These are phyloP conservation scores for Monilinia fructigena DNA, from an alignment of 2,329 filamentous ascomycete species.

Conservation along the genomic window DNA sequence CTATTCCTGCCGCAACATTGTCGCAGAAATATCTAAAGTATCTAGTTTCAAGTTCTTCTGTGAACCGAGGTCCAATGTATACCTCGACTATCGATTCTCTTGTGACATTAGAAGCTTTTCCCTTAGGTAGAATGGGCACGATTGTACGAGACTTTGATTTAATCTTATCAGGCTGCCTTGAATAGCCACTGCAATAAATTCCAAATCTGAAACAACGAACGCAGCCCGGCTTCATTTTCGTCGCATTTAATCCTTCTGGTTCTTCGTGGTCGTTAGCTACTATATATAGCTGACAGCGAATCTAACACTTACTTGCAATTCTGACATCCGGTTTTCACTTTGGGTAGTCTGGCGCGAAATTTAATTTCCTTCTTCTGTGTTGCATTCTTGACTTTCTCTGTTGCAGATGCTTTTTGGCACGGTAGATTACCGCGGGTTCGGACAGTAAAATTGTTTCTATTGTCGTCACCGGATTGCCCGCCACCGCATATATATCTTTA, in stretches of 20 bases:
- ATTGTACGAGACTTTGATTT: constrained; percentile 4
- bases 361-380: constrained; percentile 1
- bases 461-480: neutral
- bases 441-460: neutral
- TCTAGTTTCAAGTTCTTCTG: constrained; percentile 21
- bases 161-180: constrained; percentile 7
- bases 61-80: constrained; percentile 21
- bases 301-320: constrained; percentile 26
- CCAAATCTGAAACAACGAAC: constrained; percentile 28
- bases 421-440: neutral
- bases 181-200: constrained; percentile 30
- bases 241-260: constrained; percentile 43
- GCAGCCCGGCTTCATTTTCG: constrained; percentile 29
- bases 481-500: neutral
- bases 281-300: neutral
- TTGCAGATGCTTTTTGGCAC: neutral
- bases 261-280: constrained; percentile 40
- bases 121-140: constrained; percentile 18
- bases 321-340: constrained; percentile 25
- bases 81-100: neutral
- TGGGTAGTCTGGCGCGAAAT: constrained; percentile 21
- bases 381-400: neutral
- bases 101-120: neutral
- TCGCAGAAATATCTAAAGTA: constrained; percentile 31
- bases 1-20: constrained; percentile 25